Evolutionary conservation across 2,329 filamentous ascomycete genomes (phyloP).

Genomic region (Amesomyces nigricolor): DNA sequence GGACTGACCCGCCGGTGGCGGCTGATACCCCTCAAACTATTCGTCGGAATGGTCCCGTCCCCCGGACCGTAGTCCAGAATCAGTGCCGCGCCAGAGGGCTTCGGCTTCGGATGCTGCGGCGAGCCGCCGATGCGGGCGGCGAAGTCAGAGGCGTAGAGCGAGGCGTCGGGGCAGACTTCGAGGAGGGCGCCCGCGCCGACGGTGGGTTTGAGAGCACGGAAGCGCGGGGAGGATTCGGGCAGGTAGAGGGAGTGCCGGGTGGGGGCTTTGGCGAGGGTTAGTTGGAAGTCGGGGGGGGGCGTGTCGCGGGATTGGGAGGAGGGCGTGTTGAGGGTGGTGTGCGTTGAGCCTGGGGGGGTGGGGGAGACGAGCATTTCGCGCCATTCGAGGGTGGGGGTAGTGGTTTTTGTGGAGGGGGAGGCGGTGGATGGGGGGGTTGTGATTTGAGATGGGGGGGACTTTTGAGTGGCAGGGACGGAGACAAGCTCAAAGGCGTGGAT

Average conservation of each 20-base stretch:
- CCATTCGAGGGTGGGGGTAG: conserved; percentile 55
- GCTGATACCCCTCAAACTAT: conserved; percentile 85
- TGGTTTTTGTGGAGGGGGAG: conserved; percentile 36
- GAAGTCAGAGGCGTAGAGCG: conserved; percentile 74
- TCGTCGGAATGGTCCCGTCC: conserved; percentile 66
- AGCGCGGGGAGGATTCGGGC: conserved; percentile 74
- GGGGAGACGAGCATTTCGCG: conserved; percentile 74
- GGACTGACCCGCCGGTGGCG: conserved; percentile 71
- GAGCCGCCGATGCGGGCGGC: conserved; percentile 76
- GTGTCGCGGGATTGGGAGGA: conserved; percentile 44
- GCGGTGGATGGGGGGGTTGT: conserved; percentile 38
- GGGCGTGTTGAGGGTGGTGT: conserved; percentile 50
- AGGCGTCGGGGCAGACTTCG: conserved; percentile 85
- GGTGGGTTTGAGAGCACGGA: conserved; percentile 63
- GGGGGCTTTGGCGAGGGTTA: conserved; percentile 66
- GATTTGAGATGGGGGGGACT: conserved; percentile 40
- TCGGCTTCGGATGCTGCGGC: conserved; percentile 46
- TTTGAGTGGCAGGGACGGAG: conserved; percentile 31
- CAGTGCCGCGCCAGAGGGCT: conserved; percentile 77
- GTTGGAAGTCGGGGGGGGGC: conserved; percentile 76
- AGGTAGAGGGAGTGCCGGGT: conserved; percentile 83
- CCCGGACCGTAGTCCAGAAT: conserved; percentile 90
- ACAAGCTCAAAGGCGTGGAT: conserved; percentile 92
- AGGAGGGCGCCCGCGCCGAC: conserved; percentile 67
- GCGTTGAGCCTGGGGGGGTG: conserved; percentile 50